These are phyloP conservation scores for Aspergillus neoniger DNA, from an alignment of 2,329 filamentous ascomycete species.

Conservation along the genomic window DNA sequence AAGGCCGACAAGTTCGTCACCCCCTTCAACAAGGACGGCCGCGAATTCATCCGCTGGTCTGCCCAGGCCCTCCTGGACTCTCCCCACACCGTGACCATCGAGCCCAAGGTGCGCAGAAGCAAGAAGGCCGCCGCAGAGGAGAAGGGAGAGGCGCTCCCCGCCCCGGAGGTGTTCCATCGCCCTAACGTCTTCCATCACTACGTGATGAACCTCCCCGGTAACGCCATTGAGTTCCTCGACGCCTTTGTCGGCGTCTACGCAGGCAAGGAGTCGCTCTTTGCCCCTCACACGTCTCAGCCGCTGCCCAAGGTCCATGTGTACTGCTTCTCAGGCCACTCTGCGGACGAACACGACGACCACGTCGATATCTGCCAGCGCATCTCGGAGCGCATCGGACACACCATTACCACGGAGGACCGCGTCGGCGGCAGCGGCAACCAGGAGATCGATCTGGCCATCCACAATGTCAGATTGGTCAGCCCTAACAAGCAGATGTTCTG, in stretches of 20 bases:
- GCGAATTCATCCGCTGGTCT: conserved; percentile 73
- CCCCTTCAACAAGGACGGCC: conserved; percentile 79
- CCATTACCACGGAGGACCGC: conserved; percentile 57
- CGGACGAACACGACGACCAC: conserved; percentile 65
- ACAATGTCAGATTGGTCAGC: conserved; percentile 79
- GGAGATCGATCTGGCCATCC: conserved; percentile 59
- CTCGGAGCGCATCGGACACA: conserved; percentile 60
- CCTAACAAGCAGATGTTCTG: conserved; percentile 97
- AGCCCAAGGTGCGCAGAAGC: conserved; percentile 44
- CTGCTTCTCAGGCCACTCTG: conserved; percentile 83
- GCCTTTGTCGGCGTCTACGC: conserved; percentile 78
- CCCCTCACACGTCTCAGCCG: conserved; percentile 57
- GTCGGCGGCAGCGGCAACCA: conserved; percentile 56
- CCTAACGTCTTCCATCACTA: conserved; percentile 86
- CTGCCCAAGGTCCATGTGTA: conserved; percentile 91
- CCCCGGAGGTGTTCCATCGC: conserved; percentile 32
- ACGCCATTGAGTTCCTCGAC: conserved; percentile 79
- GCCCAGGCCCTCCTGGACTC: conserved; percentile 56
- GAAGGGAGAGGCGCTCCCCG: conserved; percentile 34
- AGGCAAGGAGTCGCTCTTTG: conserved; percentile 67
- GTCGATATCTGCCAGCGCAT: conserved; percentile 68
- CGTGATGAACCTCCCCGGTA: conserved; percentile 95
- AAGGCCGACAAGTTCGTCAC: conserved; percentile 76
- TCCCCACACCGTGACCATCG: conserved; percentile 57
- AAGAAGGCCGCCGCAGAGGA: conserved; percentile 23